Conservation (phyloP, 2,329 filamentous ascomycete species). For the Verticillium klebahnii region DNA sequence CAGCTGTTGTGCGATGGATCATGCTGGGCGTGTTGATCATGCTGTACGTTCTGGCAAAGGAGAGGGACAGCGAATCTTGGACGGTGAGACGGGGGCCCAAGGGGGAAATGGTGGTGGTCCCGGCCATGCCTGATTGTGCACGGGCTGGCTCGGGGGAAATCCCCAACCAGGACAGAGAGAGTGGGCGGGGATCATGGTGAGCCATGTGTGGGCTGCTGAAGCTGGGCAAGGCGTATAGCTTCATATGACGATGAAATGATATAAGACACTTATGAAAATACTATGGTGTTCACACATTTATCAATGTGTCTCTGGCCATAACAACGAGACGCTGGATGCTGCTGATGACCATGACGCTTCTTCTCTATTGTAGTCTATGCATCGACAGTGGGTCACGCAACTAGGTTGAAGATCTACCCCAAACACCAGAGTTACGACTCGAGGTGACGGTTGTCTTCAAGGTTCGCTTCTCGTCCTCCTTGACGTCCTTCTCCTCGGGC, state of each 20-base stretch:
- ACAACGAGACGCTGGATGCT: too few relatives aligned
- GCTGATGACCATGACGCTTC: too few relatives aligned
- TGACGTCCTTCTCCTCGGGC: slow-evolving; percentile 26
- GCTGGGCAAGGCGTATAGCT: too few relatives aligned
- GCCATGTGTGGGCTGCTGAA: too few relatives aligned
- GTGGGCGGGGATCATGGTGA: too few relatives aligned
- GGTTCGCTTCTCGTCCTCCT: neutral
- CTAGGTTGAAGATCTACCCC: neutral
- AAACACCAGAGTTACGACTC: neutral
- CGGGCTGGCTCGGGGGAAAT: neutral
- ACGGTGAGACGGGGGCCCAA: neutral
- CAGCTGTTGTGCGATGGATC: neutral
- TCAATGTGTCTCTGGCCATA: too few relatives aligned
- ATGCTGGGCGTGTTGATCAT: neutral
- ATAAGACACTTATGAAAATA: too few relatives aligned
- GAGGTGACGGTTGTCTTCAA: neutral
- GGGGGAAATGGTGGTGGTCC: neutral
- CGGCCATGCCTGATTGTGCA: neutral
- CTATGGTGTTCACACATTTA: too few relatives aligned
- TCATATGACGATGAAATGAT: too few relatives aligned
- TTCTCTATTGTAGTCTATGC: too few relatives aligned
- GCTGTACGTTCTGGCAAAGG: neutral
- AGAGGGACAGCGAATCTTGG: neutral
- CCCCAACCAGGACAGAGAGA: neutral
- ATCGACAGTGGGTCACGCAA: too few relatives aligned